Evolutionary conservation across 805 yeast species (phyloP).

Genomic region (Suhomyces prunicola): DNA sequence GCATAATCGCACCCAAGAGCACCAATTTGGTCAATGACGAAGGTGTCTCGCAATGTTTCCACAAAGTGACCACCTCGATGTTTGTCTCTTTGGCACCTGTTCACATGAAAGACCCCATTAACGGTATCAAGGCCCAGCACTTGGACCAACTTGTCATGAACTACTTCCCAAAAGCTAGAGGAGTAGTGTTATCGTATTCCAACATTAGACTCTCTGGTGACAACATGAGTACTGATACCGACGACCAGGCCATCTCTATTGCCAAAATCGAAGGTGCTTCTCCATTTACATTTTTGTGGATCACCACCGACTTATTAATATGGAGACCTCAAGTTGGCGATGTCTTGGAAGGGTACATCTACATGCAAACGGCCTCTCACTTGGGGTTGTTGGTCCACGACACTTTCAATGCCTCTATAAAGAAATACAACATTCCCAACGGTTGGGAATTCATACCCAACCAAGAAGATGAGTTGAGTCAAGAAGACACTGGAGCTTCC

Average conservation of each 20-base stretch:
- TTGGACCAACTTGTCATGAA: constrained; percentile 87
- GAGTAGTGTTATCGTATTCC: constrained; percentile 80
- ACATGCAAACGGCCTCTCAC: constrained; percentile 93
- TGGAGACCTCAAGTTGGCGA: constrained; percentile 95
- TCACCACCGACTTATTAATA: constrained; percentile 72
- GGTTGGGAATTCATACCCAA: constrained; percentile 82
- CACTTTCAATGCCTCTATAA: constrained; percentile 91
- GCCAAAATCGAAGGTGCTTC: constrained; percentile 73
- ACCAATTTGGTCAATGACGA: constrained; percentile 35
- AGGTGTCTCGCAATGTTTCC: constrained; percentile 69
- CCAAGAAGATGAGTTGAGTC: constrained; percentile 56
- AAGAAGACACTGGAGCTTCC: constrained; percentile 9
- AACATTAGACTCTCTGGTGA: constrained; percentile 55
- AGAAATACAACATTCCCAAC: constrained; percentile 78
- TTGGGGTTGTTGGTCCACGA: constrained; percentile 89
- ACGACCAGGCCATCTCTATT: constrained; percentile 41
- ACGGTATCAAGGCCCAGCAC: constrained; percentile 85
- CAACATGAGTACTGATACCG: constrained; percentile 34
- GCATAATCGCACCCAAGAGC: constrained; percentile 1
- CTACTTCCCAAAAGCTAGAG: constrained; percentile 66
- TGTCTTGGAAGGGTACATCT: constrained; percentile 76
- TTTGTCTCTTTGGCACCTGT: constrained; percentile 89
- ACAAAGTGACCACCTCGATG: constrained; percentile 53
- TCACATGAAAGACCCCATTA: constrained; percentile 61
- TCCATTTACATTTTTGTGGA: constrained; percentile 89